Base-by-base conservation (phyloP, 306 rosid species). In the Lupinus albus region DNA sequence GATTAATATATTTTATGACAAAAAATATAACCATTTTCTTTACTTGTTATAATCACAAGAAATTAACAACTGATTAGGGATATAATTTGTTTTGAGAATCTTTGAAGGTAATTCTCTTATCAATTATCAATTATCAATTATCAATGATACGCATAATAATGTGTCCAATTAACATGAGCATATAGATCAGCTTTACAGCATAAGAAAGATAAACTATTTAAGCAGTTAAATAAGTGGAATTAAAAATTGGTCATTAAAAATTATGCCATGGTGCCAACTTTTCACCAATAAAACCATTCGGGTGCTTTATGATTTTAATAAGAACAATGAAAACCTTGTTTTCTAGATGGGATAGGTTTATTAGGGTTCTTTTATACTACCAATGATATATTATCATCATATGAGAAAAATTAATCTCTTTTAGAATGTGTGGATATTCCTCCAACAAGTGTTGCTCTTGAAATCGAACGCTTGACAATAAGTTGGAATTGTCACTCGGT, bases 211-310 rank as follows among this genome's bases (percentile, higher is more conserved):
- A 68, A 69, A 39, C 54, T 49, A 56, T 69, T 39, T 52, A 73
- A 76, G 78, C 87, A 84, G 11, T 0, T 10, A 39, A 81, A 84
- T 79, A 78, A 79, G n/a, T 57, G 61, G 62, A 60, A 61, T 59
- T 65, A 64, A 49, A 59, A 58, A 47, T 54, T 65, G 32, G 54
- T 50, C 39, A 39, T 51, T 76, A 68, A 73, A 73, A 79, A 64
- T 67, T 78, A 80, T 35, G 17, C 47, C 35, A 51, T 8, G 0
- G 11, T 7, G 45, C 6, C n/a, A 67, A 62, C 35, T 12, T 61
- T 48, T 59, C 47, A 52, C 18, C 65, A 46, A 16, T 72, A 30
- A 51, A 47, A 52, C 61, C 47, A 8, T 38, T 38, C 44, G 17
- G 30, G 11, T 55, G 13, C 41, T 10, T 8, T 39, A 55, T 13